phyloP scores from a whole-genome alignment of 2,329 filamentous ascomycete species.

The Fusarium verticillioides region DNA sequence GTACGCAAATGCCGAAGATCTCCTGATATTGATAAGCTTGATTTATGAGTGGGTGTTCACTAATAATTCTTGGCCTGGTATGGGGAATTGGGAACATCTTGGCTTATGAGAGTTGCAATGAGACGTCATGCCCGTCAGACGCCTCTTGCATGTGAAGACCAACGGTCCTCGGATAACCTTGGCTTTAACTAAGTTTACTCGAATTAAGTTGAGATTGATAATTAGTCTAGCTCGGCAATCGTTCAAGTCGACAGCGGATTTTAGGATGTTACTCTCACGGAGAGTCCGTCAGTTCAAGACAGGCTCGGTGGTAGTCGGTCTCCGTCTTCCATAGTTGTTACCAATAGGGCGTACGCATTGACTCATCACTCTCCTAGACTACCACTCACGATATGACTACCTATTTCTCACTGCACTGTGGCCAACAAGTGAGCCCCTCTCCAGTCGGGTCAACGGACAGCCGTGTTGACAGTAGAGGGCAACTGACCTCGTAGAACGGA shows the following conservation, averaged over 20 bases:
- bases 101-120: not conserved
- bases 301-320: slow-evolving; percentile 29
- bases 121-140: slow-evolving; percentile 1
- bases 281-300: not conserved
- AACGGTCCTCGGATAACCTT: not conserved
- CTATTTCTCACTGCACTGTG: not conserved
- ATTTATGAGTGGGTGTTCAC: not conserved
- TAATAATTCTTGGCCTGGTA: not conserved
- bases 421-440: slow-evolving; percentile 8
- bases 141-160: slow-evolving; percentile 26
- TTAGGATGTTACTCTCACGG: not conserved
- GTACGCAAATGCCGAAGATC: not conserved
- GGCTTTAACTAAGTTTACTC: not conserved
- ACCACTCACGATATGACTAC: not conserved
- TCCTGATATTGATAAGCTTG: slow-evolving; percentile 8
- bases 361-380: not conserved
- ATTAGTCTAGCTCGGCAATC: not conserved
- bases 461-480: not conserved
- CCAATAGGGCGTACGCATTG: slow-evolving; percentile 5
- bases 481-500: slow-evolving; percentile 1
- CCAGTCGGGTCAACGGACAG: not conserved
- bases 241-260: not conserved
- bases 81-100: slow-evolving; percentile 6
- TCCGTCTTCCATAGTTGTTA: slow-evolving; percentile 7
- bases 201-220: not conserved